Evolutionary conservation across 331 rosid species (phyloP).

Genomic region (Cydonia oblonga): DNA sequence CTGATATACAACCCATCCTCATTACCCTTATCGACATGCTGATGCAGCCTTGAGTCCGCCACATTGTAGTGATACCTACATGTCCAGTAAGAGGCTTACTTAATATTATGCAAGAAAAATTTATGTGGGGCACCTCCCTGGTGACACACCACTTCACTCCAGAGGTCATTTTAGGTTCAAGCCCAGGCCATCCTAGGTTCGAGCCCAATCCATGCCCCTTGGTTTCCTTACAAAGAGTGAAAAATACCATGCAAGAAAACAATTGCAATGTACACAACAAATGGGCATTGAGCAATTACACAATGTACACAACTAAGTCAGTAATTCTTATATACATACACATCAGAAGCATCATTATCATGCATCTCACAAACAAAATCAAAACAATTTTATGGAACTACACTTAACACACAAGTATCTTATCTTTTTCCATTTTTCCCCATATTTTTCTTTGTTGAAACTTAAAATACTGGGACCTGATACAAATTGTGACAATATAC

Average conservation of each 20-base stretch:
- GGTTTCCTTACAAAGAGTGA: background rate
- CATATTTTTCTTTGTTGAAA: background rate
- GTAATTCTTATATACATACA: background rate
- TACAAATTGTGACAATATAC: background rate
- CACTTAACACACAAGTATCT: background rate
- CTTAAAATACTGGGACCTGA: background rate
- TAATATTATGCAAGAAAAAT: conserved; percentile 9
- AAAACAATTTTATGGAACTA: background rate
- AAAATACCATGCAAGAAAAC: background rate
- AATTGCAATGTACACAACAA: background rate
- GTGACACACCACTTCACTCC: background rate
- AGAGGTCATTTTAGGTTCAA: background rate
- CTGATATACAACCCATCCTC: conserved; percentile 87
- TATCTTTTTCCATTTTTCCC: background rate
- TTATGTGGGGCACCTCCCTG: background rate
- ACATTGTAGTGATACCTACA: conserved; percentile 90
- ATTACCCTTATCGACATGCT: conserved; percentile 89
- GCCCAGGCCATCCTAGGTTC: background rate
- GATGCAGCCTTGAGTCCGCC: conserved; percentile 72
- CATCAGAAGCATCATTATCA: background rate
- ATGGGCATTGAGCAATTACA: background rate
- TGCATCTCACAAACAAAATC: background rate
- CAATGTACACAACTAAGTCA: background rate
- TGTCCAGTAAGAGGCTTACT: conserved; percentile 10
- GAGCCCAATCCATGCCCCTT: background rate